phyloP scores from a whole-genome alignment of 371 early-diverging fungal species.

The Mucor irregularis region DNA sequence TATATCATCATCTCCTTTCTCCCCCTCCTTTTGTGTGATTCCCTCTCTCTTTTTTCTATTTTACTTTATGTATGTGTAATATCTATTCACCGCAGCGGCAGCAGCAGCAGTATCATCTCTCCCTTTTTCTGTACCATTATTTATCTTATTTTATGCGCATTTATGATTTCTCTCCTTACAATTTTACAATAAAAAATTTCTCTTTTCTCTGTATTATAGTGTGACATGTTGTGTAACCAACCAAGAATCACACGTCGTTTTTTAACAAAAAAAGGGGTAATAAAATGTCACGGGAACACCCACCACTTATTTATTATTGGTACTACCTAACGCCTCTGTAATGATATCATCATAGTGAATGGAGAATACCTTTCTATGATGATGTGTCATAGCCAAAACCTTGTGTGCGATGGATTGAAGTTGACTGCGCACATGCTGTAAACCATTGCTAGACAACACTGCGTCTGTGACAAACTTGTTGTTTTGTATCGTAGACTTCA shows the following conservation, averaged over 20 bases:
- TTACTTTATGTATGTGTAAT: not conserved
- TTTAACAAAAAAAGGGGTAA: too few species aligned
- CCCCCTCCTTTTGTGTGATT: not conserved
- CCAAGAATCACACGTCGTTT: too few species aligned
- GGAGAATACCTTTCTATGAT: constrained; percentile 72
- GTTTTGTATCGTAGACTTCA: constrained; percentile 55
- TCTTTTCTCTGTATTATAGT: too few species aligned
- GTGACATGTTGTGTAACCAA: too few species aligned
- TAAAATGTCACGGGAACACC: not conserved
- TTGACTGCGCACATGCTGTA: constrained; percentile 59
- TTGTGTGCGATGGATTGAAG: constrained; percentile 51
- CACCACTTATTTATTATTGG: not conserved
- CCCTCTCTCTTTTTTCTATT: not conserved
- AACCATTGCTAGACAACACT: constrained; percentile 57
- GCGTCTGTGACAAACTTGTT: constrained; percentile 50
- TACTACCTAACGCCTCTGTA: constrained; percentile 14
- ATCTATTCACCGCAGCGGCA: too few species aligned
- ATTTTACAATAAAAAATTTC: too few species aligned
- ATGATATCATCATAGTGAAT: constrained; percentile 65
- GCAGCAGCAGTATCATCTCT: too few species aligned
- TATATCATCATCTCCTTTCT: not conserved
- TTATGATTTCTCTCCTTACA: too few species aligned
- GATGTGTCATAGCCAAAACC: constrained; percentile 52
- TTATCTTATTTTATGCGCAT: too few species aligned
- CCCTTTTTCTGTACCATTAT: not conserved